Percentiles rank a stretch among this genome's conserved stretches.
phyloP scores from a whole-genome alignment of 1,284 basidiomycete genomes.

The Irpex rosettiformis region DNA sequence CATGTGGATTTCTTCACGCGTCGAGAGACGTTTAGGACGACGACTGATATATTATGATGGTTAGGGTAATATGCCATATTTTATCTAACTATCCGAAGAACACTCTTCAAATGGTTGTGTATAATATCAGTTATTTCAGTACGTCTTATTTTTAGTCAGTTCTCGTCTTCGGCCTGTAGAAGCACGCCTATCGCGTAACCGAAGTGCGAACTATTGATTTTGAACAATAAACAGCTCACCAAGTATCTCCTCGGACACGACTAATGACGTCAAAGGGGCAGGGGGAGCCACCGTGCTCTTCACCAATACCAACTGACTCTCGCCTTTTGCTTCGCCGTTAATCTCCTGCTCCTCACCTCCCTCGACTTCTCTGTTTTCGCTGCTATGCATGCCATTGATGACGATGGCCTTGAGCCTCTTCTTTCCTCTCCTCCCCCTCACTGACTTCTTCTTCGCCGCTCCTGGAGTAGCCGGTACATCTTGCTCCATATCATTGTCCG shows the following conservation, averaged over 20 bases:
- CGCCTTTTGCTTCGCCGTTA: constrained; percentile 7
- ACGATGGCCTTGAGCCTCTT: constrained; percentile 37
- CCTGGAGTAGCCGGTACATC: too few relatives aligned
- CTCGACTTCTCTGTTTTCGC: too few relatives aligned
- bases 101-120: too few relatives aligned
- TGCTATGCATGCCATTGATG: neutral
- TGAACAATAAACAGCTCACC: too few relatives aligned
- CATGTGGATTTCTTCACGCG: neutral
- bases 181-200: too few relatives aligned
- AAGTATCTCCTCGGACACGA: constrained; percentile 18
- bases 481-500: constrained; percentile 50
- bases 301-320: constrained; percentile 24
- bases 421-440: constrained; percentile 39
- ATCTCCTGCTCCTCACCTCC: too few relatives aligned
- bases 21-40: neutral
- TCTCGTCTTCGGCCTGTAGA: too few relatives aligned
- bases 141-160: too few relatives aligned
- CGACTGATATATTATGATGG: neutral
- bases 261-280: constrained; percentile 38
- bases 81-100: too few relatives aligned
- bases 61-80: constrained; percentile 17
- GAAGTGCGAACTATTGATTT: too few relatives aligned
- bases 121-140: too few relatives aligned
- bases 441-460: constrained; percentile 41
- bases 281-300: constrained; percentile 24